Evolutionary conservation across 2,329 filamentous ascomycete genomes (phyloP), one percentile per base, ranked within the genome.

Genomic region (Magnaporthiopsis rhizophila): DNA sequence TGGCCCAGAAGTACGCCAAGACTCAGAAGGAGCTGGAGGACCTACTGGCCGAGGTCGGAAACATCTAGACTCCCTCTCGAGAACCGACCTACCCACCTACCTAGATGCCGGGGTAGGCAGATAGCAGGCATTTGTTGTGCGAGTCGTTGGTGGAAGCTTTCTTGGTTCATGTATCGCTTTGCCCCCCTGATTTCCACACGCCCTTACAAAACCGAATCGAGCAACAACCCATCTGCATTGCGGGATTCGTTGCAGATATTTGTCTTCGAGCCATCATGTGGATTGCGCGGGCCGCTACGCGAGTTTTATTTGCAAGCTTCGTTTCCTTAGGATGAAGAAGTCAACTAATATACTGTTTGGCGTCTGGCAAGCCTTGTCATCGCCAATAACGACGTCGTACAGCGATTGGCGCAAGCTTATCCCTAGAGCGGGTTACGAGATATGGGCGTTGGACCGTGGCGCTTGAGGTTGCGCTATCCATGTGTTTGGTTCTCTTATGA

Each of bases 11-110:
- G 82, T 90, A 96, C 83, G 80, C 81, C 70, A 78, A 84, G 65
- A 84, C 92, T 72, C 88, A 96, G 85, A 94, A 94, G 84, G 92
- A 97, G 77, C 83, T 97, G 75, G 88, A 96, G 74, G 90, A 94
- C 70, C 91, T 98, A 79, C 91, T 95, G 81, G 80, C 82, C 72
- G 93, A 97, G 81, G 93, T 98, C 80, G 89, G 89, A 84, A 95
- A 92, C 81, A 93, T 98, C 79, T 98, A 63, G 34, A 62, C 30
- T 21, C 13, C 45, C 45, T 53, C n/a, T n/a, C 45, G 45, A 53
- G 21, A 53, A 53, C 45, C 18, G 18, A n/a, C 45, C 7, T 53
- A 8, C 9, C 34, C 34, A 21, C 38, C 38, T 21, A 21, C 38
- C 38, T 21, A 21, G 38, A 50, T 21, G 8, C 9, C 21, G 34